A percentile compares a stretch with the other conserved stretches of the same genome.
Evolutionary conservation across 31 red algal species (phyloP).

Genomic region (Porphyra umbilicalis): DNA sequence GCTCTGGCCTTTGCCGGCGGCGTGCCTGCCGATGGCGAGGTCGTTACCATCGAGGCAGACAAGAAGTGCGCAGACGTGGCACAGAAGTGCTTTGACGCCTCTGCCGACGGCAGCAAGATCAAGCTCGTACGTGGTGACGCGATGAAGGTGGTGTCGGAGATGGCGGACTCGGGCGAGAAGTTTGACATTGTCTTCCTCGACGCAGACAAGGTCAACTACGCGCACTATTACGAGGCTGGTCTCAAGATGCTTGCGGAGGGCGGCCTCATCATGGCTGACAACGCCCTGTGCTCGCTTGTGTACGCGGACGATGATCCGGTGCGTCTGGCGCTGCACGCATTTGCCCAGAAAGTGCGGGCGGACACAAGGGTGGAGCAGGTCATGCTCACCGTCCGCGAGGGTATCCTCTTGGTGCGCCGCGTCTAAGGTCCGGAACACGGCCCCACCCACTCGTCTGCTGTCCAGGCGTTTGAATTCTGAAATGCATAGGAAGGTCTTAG

Average conservation of each 20-base stretch:
- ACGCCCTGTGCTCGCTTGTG: conserved; percentile 46
- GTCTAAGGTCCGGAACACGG: too few relatives aligned
- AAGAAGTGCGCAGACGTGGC: conserved; percentile 37
- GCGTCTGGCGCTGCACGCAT: conserved; percentile 42
- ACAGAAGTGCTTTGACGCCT: conserved; percentile 16
- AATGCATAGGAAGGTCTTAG: too few relatives aligned
- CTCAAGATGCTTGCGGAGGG: conserved; percentile 30
- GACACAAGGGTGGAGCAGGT: conserved; percentile 63
- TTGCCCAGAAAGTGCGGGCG: conserved; percentile 36
- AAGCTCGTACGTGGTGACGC: conserved; percentile 34
- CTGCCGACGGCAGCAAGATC: conserved; percentile 20
- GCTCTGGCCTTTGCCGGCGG: conserved; percentile 73
- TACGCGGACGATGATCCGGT: conserved; percentile 53
- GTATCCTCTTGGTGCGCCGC: conserved; percentile 33
- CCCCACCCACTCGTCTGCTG: too few relatives aligned
- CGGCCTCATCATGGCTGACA: conserved; percentile 65
- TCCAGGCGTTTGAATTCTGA: too few relatives aligned
- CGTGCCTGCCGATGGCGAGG: conserved; percentile 16
- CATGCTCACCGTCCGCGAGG: conserved; percentile 70
- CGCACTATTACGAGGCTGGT: conserved; percentile 44
- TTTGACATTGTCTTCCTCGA: conserved; percentile 82
- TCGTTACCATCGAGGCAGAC: conserved; percentile 58
- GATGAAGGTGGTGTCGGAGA: conserved; percentile 13
- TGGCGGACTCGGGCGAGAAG: conserved; percentile 19
- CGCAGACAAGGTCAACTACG: conserved; percentile 69